These are phyloP conservation scores for Verticillium klebahnii DNA, from an alignment of 2,329 filamentous ascomycete species.

Conservation along the genomic window DNA sequence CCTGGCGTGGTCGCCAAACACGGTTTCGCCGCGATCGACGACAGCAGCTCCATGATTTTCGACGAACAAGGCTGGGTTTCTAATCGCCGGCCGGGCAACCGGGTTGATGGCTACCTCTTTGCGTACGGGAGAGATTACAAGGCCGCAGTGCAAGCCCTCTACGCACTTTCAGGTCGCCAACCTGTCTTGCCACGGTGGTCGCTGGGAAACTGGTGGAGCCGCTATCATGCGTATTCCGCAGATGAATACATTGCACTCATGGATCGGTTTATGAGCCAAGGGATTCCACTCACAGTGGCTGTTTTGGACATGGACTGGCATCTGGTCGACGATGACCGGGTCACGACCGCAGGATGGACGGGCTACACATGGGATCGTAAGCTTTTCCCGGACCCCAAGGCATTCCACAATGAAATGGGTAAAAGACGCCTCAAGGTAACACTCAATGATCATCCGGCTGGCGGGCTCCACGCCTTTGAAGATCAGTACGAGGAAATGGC, in stretches of 20 bases:
- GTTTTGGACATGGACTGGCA: constrained; percentile 68
- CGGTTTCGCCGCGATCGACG: constrained; percentile 50
- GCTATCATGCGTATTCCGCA: constrained; percentile 54
- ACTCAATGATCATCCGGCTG: constrained; percentile 59
- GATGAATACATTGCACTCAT: constrained; percentile 54
- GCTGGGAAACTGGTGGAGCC: constrained; percentile 62
- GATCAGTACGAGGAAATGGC: constrained; percentile 52
- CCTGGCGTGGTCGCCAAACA: constrained; percentile 44
- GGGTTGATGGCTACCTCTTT: constrained; percentile 57
- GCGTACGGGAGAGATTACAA: constrained; percentile 53
- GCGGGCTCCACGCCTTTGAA: constrained; percentile 52
- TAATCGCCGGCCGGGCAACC: constrained; percentile 37
- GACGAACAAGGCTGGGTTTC: constrained; percentile 47
- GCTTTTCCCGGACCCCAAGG: constrained; percentile 51
- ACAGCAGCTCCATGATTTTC: constrained; percentile 53
- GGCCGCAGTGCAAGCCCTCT: constrained; percentile 48
- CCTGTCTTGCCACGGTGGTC: constrained; percentile 52
- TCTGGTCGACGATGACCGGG: constrained; percentile 40
- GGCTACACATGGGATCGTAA: constrained; percentile 60
- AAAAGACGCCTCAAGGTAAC: constrained; percentile 45
- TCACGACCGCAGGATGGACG: constrained; percentile 49
- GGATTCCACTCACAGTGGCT: constrained; percentile 53
- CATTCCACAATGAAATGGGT: constrained; percentile 35
- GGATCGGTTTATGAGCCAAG: constrained; percentile 45
- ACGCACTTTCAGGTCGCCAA: constrained; percentile 50